Evolutionary conservation across 495 filamentous ascomycete species (phyloP).

Genomic region (Viridothelium virens): DNA sequence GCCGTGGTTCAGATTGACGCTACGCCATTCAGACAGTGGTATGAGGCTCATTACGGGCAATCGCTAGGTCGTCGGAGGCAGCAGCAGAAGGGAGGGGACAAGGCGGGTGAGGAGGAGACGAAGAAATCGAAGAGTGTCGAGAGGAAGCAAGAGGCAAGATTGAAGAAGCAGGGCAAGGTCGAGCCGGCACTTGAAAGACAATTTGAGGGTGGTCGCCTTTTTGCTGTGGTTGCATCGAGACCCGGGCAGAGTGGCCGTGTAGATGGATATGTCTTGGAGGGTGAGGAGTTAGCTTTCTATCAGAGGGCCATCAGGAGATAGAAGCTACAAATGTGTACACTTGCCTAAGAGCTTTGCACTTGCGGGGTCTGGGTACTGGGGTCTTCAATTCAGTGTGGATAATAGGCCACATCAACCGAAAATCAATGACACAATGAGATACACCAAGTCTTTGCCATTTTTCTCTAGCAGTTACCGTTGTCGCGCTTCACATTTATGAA

Average conservation of each 20-base stretch:
- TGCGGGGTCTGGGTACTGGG: background rate
- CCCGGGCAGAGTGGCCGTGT: conserved; percentile 93
- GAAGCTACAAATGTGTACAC: conserved; percentile 27
- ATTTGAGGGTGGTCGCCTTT: conserved; percentile 96
- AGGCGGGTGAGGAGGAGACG: conserved; percentile 57
- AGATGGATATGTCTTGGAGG: conserved; percentile 98
- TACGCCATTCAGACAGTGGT: conserved; percentile 98
- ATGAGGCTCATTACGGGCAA: conserved; percentile 97
- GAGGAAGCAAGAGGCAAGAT: conserved; percentile 90
- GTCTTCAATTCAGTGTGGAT: background rate
- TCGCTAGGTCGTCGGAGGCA: conserved; percentile 82
- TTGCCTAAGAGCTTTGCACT: conserved; percentile 1
- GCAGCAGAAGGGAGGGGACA: conserved; percentile 42
- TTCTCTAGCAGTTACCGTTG: too few species aligned
- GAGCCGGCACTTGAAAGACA: conserved; percentile 88
- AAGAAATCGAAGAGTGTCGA: conserved; percentile 90
- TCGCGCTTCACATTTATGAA: too few species aligned
- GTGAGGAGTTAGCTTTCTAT: conserved; percentile 99
- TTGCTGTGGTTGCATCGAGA: conserved; percentile 81
- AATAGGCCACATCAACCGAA: background rate
- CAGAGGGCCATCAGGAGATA: conserved; percentile 97
- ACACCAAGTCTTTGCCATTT: too few species aligned
- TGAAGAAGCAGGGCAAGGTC: conserved; percentile 75
- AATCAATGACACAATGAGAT: too few species aligned
- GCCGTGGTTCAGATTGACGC: conserved; percentile 98